Percentiles rank a stretch among this genome's conserved stretches.
phyloP scores from a whole-genome alignment of 2,329 filamentous ascomycete species.

The Aspergillus neotritici region DNA sequence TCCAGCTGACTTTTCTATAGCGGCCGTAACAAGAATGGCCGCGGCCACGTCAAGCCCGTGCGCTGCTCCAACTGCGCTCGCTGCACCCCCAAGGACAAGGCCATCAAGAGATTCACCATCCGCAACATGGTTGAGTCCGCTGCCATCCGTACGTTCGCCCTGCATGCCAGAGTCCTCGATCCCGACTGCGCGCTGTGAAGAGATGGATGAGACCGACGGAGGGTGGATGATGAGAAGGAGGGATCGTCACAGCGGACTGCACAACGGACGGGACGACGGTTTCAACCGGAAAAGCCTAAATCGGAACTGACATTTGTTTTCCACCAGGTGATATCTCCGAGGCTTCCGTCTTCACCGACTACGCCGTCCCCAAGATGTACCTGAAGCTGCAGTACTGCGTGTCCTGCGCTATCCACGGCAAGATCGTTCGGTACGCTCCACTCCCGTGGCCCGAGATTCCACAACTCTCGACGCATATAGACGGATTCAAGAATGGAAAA shows the following conservation, averaged over 20 bases:
- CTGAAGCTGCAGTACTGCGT: constrained; percentile 99
- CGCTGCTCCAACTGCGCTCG: constrained; percentile 82
- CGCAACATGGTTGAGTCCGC: constrained; percentile 99
- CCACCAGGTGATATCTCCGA: constrained; percentile 96
- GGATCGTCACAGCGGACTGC: background rate
- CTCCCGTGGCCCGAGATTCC: background rate
- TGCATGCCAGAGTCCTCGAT: constrained; percentile 7
- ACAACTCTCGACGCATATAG: background rate
- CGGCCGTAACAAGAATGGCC: constrained; percentile 99
- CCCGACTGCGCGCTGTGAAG: constrained; percentile 13
- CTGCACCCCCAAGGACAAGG: constrained; percentile 99
- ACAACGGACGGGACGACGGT: background rate
- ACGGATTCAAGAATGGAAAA: background rate
- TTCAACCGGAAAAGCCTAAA: background rate
- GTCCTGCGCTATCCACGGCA: constrained; percentile 99
- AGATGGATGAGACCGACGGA: constrained; percentile 8
- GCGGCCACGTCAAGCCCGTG: constrained; percentile 99
- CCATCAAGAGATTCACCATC: constrained; percentile 99
- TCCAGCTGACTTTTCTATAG: constrained; percentile 42
- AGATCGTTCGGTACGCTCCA: constrained; percentile 95
- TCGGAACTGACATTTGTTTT: constrained; percentile 11
- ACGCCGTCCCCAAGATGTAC: constrained; percentile 99
- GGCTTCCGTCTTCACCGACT: constrained; percentile 98
- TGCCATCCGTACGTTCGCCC: constrained; percentile 81
- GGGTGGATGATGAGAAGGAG: background rate